These are phyloP conservation scores for Dictyostelium citrinum DNA, from an alignment of 78 protist genomes.

Conservation along the genomic window DNA sequence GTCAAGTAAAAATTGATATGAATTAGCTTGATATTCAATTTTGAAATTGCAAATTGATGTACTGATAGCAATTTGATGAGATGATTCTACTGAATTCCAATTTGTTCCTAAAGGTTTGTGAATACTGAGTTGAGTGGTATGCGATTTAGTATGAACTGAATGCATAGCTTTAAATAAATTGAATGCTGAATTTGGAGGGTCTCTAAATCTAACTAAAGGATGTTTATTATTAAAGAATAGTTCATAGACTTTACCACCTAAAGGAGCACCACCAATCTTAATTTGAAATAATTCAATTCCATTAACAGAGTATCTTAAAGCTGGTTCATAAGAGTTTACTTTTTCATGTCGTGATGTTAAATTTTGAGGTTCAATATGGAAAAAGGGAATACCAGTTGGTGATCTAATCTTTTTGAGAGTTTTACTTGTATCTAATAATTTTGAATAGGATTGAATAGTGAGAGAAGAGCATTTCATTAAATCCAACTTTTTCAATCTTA, in stretches of 20 bases:
- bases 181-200: neutral
- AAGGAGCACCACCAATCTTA: neutral
- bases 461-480: neutral
- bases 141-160: neutral
- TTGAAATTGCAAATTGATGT: neutral
- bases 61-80: neutral
- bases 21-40: neutral
- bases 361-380: neutral
- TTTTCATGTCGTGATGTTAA: neutral
- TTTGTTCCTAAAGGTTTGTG: neutral
- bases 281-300: neutral
- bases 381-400: slow-evolving; percentile 9
- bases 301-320: neutral
- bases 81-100: neutral
- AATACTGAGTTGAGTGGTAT: neutral
- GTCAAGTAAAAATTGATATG: neutral
- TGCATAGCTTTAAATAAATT: neutral
- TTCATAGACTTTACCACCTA: neutral
- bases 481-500: neutral
- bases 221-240: neutral
- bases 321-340: neutral
- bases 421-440: neutral
- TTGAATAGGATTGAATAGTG: neutral
- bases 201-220: slow-evolving; percentile 43
- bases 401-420: neutral